These are phyloP conservation scores for Macrocybe sp. DNA, from an alignment of 1,284 basidiomycete species.

Conservation along the genomic window DNA sequence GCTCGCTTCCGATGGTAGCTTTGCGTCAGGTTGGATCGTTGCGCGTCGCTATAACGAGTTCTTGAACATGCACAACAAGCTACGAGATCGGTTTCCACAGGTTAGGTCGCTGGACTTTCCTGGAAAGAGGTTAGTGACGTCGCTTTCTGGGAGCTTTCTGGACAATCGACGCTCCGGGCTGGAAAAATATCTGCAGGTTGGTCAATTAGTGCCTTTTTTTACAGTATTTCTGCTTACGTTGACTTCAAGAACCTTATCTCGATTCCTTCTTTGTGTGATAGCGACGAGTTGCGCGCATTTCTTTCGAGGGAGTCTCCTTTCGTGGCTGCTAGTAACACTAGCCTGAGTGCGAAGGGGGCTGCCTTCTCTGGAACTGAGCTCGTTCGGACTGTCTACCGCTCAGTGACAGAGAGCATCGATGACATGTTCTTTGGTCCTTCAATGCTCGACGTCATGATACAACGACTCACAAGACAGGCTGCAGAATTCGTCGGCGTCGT, in stretches of 20 bases:
- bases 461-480: constrained; percentile 82
- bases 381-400: constrained; percentile 81
- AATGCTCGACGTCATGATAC: constrained; percentile 92
- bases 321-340: constrained; percentile 37
- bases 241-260: constrained; percentile 61
- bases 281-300: constrained; percentile 80
- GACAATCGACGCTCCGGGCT: constrained; percentile 76
- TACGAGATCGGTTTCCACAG: constrained; percentile 68
- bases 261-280: constrained; percentile 76
- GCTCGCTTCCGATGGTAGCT: constrained; percentile 68
- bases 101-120: constrained; percentile 82
- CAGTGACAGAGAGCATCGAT: constrained; percentile 88
- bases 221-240: background rate
- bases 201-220: constrained; percentile 14
- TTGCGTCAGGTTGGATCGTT: constrained; percentile 86
- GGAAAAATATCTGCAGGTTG: constrained; percentile 87
- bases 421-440: constrained; percentile 91
- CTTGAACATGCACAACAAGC: constrained; percentile 77
- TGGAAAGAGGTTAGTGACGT: constrained; percentile 83
- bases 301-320: constrained; percentile 84
- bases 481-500: constrained; percentile 83
- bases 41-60: constrained; percentile 94
- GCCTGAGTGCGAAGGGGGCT: constrained; percentile 25
- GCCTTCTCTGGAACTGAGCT: constrained; percentile 67
- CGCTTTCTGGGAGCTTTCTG: constrained; percentile 77